Evolutionary conservation across 371 early-diverging fungal genomes (phyloP).

Genomic region (Apophysomyces elegans): DNA sequence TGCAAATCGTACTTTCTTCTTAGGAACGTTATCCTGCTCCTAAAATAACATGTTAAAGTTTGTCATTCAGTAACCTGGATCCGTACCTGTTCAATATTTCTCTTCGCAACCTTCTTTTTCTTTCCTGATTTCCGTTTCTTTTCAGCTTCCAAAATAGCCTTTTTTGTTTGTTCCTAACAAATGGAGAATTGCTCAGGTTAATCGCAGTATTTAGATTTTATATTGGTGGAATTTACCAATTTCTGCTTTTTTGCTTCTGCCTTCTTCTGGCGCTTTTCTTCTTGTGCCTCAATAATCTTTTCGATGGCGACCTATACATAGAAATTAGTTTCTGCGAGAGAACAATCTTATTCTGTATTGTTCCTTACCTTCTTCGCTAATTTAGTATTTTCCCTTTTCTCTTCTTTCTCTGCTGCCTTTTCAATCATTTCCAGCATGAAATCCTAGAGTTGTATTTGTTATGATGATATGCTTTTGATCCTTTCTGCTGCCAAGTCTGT

Average conservation of each 20-base stretch:
- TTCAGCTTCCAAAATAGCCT: neutral
- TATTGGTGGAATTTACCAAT: neutral
- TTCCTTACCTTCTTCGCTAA: constrained; percentile 15
- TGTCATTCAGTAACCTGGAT: neutral
- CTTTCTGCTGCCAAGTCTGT: too few species aligned
- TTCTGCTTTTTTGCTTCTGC: neutral
- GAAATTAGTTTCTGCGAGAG: neutral
- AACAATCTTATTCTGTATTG: neutral
- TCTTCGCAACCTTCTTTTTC: neutral
- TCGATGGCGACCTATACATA: constrained; percentile 16
- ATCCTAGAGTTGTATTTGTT: constrained; percentile 7
- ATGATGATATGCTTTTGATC: too few species aligned
- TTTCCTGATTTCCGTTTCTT: neutral
- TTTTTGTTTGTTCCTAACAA: neutral
- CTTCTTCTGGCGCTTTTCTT: constrained; percentile 5
- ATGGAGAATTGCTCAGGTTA: neutral
- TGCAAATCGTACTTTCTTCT: constrained; percentile 5
- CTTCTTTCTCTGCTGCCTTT: constrained; percentile 17
- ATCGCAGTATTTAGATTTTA: neutral
- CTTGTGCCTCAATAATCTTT: constrained; percentile 11
- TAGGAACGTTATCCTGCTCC: neutral
- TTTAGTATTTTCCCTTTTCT: constrained; percentile 4
- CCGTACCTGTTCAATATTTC: neutral
- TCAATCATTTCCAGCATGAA: constrained; percentile 18
- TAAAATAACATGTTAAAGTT: neutral